Evolutionary conservation across 495 filamentous ascomycete species (phyloP), one percentile per base, ranked within the genome.

Genomic region (Monascus purpureus): DNA sequence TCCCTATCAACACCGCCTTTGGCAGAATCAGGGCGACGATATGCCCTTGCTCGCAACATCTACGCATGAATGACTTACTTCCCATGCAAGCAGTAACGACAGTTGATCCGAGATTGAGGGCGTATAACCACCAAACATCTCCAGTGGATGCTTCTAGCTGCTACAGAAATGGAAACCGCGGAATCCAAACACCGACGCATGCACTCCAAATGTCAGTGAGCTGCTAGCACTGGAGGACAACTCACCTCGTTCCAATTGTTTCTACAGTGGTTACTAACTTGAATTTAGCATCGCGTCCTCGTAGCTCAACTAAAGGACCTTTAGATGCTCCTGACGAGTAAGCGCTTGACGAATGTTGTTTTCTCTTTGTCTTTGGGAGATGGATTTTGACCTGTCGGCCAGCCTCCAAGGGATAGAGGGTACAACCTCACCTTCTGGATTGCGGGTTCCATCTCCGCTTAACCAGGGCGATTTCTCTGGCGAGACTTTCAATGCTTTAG

Each of bases 251-350:
- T 12, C 13, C 8, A 6, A 7, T 19, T 23, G n/a, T 15, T 31
- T 3, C 3, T 31, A 6, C 9, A 12, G 11, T 6, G 13, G 26
- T 16, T 39, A 25, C 41, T 59, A 17, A 58, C 36, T 26, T 17
- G n/a, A 20, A 17, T 19, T 20, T 35, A 69, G 61, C 61, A 41
- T 56, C 58, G 29, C 56, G 63, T 27, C 57, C 63, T 38, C 61
- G 67, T 45, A 64, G 64, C 38, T 57, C 59, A 17, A 70, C 67
- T 2, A 69, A 59, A 43, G 66, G 63, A 23, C 68, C 68, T 13
- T 42, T 71, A 35, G 64, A 70, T 47, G 41, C 42, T 37, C 33
- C 52, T 40, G 65, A 66, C 19, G 61, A 68, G 66, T 69, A 54
- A 47, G 58, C 34, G 20, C 20, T 9, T 9, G 20, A 9, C n/a